These are phyloP conservation scores for Chaetomium fimeti DNA, from an alignment of 495 filamentous ascomycete species.

Conservation along the genomic window DNA sequence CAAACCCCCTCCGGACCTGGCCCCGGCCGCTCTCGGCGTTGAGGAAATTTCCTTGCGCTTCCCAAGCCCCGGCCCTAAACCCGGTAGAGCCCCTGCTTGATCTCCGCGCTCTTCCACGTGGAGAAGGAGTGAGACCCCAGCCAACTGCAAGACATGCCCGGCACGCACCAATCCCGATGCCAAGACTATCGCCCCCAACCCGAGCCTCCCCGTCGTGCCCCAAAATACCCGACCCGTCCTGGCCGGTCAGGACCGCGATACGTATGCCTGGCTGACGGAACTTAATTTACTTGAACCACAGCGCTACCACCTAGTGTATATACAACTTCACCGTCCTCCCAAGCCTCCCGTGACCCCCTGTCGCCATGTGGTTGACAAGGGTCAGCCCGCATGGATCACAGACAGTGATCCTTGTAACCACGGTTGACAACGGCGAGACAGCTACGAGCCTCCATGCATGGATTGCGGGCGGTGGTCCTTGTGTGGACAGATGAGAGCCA, in stretches of 20 bases:
- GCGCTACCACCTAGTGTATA: neutral
- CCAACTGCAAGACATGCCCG: neutral
- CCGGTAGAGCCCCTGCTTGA: neutral
- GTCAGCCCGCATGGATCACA: too few relatives aligned
- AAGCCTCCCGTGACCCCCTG: neutral
- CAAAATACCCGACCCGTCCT: neutral
- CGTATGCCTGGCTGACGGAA: neutral
- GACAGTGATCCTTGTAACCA: too few relatives aligned
- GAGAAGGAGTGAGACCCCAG: neutral
- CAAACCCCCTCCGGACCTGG: too few relatives aligned
- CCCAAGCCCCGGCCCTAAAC: neutral
- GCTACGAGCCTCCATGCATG: too few relatives aligned
- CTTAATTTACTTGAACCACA: neutral
- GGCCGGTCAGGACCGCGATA: neutral
- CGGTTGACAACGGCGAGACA: too few relatives aligned
- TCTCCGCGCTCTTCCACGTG: constrained; percentile 11
- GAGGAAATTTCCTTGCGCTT: neutral
- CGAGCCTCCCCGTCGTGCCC: neutral
- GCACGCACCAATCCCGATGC: neutral
- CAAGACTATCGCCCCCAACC: neutral
- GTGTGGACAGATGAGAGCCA: too few relatives aligned
- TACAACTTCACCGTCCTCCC: too few relatives aligned
- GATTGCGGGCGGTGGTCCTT: too few relatives aligned
- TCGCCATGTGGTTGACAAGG: constrained; percentile 12
- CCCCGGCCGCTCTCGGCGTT: too few relatives aligned